A percentile compares a stretch with the other conserved stretches of the same genome.
Conservation (phyloP, 2,329 filamentous ascomycete species). For the Colletotrichum scovillei region DNA sequence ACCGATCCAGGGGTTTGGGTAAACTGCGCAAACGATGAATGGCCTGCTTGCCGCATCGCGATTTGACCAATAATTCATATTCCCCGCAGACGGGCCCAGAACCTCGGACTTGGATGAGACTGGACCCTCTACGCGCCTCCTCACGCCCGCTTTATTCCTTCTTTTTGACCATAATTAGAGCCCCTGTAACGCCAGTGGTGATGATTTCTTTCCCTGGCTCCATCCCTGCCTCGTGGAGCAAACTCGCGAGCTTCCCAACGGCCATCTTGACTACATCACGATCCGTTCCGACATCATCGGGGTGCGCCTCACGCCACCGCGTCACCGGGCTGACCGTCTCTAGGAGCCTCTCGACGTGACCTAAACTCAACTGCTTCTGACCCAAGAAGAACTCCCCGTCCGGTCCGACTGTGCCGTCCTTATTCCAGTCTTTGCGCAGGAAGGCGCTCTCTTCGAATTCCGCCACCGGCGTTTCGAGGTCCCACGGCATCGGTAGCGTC, state of each 20-base stretch:
- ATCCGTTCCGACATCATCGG: constrained; percentile 52
- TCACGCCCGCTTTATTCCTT: constrained; percentile 6
- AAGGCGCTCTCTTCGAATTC: constrained; percentile 54
- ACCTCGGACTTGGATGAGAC: not conserved
- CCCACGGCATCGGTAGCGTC: constrained; percentile 62
- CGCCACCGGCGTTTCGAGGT: constrained; percentile 41
- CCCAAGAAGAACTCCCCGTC: constrained; percentile 43
- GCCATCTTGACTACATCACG: constrained; percentile 48
- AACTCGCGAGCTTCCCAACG: constrained; percentile 40
- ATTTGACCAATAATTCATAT: not conserved
- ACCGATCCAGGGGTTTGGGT: not conserved
- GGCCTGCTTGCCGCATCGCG: not conserved
- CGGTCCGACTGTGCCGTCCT: constrained; percentile 37
- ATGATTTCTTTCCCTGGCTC: constrained; percentile 47
- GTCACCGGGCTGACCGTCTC: constrained; percentile 52
- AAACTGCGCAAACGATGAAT: too few species aligned
- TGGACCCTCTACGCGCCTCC: not conserved
- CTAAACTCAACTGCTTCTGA: constrained; percentile 41
- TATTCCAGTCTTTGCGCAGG: constrained; percentile 55
- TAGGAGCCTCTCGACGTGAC: constrained; percentile 49
- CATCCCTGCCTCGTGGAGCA: constrained; percentile 48
- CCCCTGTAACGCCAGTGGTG: constrained; percentile 38
- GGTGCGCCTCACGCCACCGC: constrained; percentile 58
- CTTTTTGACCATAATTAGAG: constrained; percentile 46
- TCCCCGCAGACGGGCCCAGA: not conserved